Percentiles rank a stretch among this genome's conserved stretches.
Evolutionary conservation across 208 protist genomes (phyloP).

Genomic region (Crithidia thermophila): DNA sequence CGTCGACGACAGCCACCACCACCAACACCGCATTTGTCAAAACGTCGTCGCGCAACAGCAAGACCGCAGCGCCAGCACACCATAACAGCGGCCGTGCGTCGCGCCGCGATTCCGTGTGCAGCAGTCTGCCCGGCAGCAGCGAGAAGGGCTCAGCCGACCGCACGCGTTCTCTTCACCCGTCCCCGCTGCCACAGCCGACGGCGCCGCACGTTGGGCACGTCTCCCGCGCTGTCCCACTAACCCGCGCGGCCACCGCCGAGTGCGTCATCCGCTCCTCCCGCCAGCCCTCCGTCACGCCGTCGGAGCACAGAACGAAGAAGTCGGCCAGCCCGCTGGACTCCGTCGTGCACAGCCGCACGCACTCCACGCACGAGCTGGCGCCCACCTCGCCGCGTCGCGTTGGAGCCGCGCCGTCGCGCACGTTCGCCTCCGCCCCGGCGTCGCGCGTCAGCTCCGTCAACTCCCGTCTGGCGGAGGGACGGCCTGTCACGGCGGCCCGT

Average conservation of each 20-base stretch:
- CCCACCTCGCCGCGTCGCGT: not conserved
- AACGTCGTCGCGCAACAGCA: not conserved
- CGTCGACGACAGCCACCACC: not conserved
- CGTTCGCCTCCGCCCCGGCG: slow-evolving; percentile 24
- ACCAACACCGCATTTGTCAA: not conserved
- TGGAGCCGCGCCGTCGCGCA: not conserved
- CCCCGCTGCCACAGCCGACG: not conserved
- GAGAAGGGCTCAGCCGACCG: slow-evolving; percentile 9
- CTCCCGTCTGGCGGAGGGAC: slow-evolving; percentile 25
- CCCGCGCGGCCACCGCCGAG: slow-evolving; percentile 8
- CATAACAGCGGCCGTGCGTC: slow-evolving; percentile 6
- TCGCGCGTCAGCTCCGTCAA: slow-evolving; percentile 41
- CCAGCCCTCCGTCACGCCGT: not conserved
- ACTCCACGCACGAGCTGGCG: slow-evolving; percentile 13
- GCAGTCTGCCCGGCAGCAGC: slow-evolving; percentile 21
- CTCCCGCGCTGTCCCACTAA: not conserved
- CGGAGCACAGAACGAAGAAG: not conserved
- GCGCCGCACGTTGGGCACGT: slow-evolving; percentile 11
- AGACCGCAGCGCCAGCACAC: not conserved
- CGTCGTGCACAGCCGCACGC: slow-evolving; percentile 7
- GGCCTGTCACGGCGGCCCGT: not conserved
- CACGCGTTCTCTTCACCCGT: too few relatives aligned
- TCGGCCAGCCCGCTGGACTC: slow-evolving; percentile 7
- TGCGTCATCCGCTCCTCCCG: not conserved
- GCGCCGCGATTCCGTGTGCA: slow-evolving; percentile 16